Base-by-base conservation (phyloP, 768 basidiomycete genomes). In the Pholiota conissans region DNA sequence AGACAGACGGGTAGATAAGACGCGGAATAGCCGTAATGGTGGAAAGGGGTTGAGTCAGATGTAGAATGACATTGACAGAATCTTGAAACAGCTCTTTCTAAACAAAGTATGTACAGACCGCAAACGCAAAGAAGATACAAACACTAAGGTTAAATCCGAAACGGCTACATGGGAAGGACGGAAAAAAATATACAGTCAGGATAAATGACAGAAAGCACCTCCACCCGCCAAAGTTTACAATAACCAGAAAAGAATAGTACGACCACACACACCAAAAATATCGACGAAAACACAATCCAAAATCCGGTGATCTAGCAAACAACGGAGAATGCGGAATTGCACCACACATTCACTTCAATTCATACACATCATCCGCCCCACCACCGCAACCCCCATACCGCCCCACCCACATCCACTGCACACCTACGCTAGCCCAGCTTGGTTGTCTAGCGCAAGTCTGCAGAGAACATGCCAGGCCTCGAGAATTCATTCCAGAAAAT, bases 371-470 rank as follows among this genome's bases (percentile, higher is more conserved):
- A 24, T 16, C 26, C 5, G 9, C 54, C 8, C 42, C n/a, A n/a
- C n/a, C n/a, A n/a, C n/a, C n/a, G n/a, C n/a, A n/a, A n/a, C n/a
- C n/a, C n/a, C n/a, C n/a, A n/a, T n/a, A 28, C 30, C 42, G 59
- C 57, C 60, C 58, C 65, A 68, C 65, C 61, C 84, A 85, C 69
- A 72, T 74, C 71, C 75, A 79, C 84, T 86, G 72, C 85, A 88
- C 84, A 87, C 79, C 73, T 67, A 73, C 69, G 84, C 84, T 77
- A 80, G 82, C 52, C 55, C 56, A 40, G 40, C 49, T 32, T 18
- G 51, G 56, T 52, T 68, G 76, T 74, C 84, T 80, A 76, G 82
- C 82, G 73, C 72, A 69, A 72, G 80, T 83, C 78, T 83, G 82
- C 76, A 84, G 81, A 81, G 70, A 73, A 66, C 66, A 76, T 84